phyloP scores from a whole-genome alignment of 129 eudicot species.

The Artemisia tridentata region DNA sequence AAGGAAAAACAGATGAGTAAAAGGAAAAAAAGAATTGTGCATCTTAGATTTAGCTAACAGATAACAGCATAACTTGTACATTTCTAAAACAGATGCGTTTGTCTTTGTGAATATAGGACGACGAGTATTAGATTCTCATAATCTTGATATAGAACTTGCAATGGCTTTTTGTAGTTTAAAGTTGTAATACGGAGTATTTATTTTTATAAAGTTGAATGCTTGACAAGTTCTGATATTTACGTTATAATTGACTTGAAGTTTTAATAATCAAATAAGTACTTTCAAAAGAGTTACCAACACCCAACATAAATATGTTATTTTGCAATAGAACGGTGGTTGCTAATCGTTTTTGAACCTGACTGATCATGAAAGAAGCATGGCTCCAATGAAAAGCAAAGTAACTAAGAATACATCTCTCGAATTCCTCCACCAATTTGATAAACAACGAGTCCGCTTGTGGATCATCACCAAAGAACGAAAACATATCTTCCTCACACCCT shows the following conservation, averaged over 20 bases:
- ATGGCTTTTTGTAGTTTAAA: no score
- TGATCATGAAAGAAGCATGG: conserved; percentile 65
- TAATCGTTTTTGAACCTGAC: conserved; percentile 52
- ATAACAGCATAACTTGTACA: no score
- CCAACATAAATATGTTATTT: background rate
- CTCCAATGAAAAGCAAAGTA: conserved; percentile 84
- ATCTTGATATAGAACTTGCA: no score
- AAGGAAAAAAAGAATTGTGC: no score
- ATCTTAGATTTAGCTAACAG: no score
- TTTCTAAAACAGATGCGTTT: no score
- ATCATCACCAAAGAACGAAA: conserved; percentile 57
- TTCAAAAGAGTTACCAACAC: background rate
- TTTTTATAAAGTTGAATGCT: background rate
- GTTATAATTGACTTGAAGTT: background rate
- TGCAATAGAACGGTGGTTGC: background rate
- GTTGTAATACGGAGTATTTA: no score
- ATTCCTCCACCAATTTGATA: conserved; percentile 86
- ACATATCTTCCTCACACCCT: conserved; percentile 77
- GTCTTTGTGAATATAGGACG: no score
- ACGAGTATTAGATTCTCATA: no score
- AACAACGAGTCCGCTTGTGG: conserved; percentile 82
- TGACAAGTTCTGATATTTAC: background rate
- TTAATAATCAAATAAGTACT: background rate
- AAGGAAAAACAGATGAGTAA: no score
- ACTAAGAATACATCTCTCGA: conserved; percentile 58